Base-by-base conservation (phyloP, 75 land plant genomes). In the Pinus tabuliformis region DNA sequence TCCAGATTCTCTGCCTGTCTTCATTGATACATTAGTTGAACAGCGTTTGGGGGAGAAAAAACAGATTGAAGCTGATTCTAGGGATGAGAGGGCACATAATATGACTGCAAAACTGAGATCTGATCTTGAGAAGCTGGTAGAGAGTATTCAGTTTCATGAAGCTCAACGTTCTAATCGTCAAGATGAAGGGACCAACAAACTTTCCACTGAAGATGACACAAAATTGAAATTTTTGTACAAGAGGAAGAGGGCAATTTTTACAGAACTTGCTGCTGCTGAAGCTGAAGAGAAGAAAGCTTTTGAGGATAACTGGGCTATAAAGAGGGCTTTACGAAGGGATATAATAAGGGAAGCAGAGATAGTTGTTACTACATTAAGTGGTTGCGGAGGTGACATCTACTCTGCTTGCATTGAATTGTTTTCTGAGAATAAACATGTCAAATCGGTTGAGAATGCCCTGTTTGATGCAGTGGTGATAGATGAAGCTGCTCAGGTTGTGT, bases 391-490 rank as follows among this genome's bases (percentile, higher is more conserved):
- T 60, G 99, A 94, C 83, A 77, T 96, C 2, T 92, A 94, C 81
- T 80, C 87, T 71, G 95, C 89, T n/a, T 96, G 99, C 82, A 85
- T 89, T 78, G 99, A 96, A 80, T 86, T 85, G 22, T 54, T 80
- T 18, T 82, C 85, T 39, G 36, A 42, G 76, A 73, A 74, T 58
- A 86, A 81, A 57, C 81, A 76, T 79, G 82, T 74, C 6, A 77
- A 59, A 62, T 42, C 78, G 13, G 74, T 83, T 45, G 89, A 89
- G 56, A 76, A 85, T n/a, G 76, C 79, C 60, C 81, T 97, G 56
- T 73, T 73, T 60, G 95, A 95, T 88, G 98, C 92, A 58, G 98
- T 97, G 64, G 88, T 97, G 24, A 95, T 97, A 85, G 99, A 97
- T 88, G 99, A 97, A 86, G 99, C 99, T 72, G 95, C 91, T 60